These are phyloP conservation scores for Leccinum sublutescens DNA, from an alignment of 768 basidiomycete genomes.

Conservation along the genomic window DNA sequence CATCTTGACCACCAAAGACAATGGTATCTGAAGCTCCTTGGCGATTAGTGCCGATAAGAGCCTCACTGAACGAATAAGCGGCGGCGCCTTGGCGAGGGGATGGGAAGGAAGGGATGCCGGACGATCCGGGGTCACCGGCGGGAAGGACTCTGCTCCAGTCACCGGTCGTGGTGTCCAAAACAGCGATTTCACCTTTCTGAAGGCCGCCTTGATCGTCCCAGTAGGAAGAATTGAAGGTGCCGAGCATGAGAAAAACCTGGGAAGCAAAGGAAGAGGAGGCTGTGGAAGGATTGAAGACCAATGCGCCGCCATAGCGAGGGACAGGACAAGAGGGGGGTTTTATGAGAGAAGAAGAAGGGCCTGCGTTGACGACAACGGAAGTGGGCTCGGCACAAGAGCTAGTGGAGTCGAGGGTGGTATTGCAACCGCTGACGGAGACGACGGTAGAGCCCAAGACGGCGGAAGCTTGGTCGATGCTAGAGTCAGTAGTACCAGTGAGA, in stretches of 20 bases:
- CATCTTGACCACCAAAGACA: slow-evolving; percentile 76
- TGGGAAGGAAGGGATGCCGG: slow-evolving; percentile 51
- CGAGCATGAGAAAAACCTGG: slow-evolving; percentile 70
- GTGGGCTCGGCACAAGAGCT: slow-evolving; percentile 57
- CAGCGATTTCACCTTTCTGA: slow-evolving; percentile 68
- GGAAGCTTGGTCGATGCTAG: slow-evolving; percentile 50
- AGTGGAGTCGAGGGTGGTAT: slow-evolving; percentile 37
- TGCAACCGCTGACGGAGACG: slow-evolving; percentile 63
- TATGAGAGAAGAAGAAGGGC: slow-evolving; percentile 28
- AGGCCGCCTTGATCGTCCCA: slow-evolving; percentile 69
- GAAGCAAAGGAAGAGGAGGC: slow-evolving; percentile 52
- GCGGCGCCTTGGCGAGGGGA: slow-evolving; percentile 70
- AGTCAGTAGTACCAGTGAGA: slow-evolving; percentile 34
- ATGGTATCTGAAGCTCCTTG: slow-evolving; percentile 61
- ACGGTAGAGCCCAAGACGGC: slow-evolving; percentile 54
- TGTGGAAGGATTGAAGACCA: slow-evolving; percentile 53
- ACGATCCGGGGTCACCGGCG: slow-evolving; percentile 62
- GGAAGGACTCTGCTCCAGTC: slow-evolving; percentile 74
- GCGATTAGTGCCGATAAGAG: slow-evolving; percentile 57
- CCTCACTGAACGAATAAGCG: slow-evolving; percentile 50
- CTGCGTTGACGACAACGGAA: slow-evolving; percentile 49
- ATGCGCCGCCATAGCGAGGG: slow-evolving; percentile 57
- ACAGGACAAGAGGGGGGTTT: slow-evolving; percentile 56
- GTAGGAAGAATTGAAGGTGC: slow-evolving; percentile 57
- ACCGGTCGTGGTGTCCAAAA: slow-evolving; percentile 59